phyloP scores from a whole-genome alignment of 176 grass and related monocot species.

The Triticum monococcum region DNA sequence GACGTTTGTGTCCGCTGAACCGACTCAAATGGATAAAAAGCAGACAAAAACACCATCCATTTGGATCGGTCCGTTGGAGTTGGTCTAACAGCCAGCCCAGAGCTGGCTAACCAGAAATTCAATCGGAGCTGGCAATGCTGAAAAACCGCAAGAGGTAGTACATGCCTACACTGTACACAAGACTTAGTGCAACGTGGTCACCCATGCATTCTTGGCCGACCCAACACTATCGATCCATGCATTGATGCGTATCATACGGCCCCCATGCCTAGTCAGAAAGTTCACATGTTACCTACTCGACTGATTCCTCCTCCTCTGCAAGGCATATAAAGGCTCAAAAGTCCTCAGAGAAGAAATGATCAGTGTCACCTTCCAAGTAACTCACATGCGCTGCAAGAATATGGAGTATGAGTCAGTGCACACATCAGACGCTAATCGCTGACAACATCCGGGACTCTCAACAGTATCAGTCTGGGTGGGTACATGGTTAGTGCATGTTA shows the following conservation, averaged over 20 bases:
- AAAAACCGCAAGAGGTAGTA: not conserved
- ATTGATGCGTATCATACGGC: not conserved
- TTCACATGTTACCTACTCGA: not conserved
- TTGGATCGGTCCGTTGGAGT: too few species aligned
- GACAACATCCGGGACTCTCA: not conserved
- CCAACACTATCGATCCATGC: not conserved
- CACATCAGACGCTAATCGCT: constrained; percentile 16
- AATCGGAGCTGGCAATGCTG: not conserved
- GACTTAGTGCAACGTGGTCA: too few species aligned
- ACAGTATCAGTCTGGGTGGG: not conserved
- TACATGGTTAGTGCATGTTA: constrained; percentile 15
- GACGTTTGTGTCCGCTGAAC: too few species aligned
- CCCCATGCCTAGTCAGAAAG: not conserved
- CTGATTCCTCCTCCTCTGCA: not conserved
- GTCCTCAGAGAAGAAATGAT: not conserved
- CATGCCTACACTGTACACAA: too few species aligned
- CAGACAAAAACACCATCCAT: too few species aligned
- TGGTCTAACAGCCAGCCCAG: not conserved
- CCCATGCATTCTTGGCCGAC: not conserved
- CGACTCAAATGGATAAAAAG: too few species aligned
- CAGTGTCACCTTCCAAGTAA: not conserved
- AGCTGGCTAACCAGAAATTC: not conserved
- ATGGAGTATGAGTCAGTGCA: not conserved
- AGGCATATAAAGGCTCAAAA: not conserved
- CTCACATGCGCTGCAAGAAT: not conserved